These are phyloP conservation scores for Zalerion maritima DNA, from an alignment of 495 filamentous ascomycete genomes.

Conservation along the genomic window DNA sequence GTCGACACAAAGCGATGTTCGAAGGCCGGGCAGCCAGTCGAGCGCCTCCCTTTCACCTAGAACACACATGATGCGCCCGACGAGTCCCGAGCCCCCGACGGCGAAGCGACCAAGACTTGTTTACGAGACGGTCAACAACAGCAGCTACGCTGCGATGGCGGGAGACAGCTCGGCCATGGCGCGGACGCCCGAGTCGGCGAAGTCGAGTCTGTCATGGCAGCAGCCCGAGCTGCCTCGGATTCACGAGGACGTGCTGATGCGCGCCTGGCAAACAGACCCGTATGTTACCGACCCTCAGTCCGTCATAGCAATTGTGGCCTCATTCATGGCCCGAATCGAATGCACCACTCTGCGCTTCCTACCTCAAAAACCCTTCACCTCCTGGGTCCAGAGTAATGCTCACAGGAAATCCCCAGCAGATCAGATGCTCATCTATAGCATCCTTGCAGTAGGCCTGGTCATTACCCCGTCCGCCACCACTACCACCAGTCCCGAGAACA, in stretches of 20 bases:
- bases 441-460: slow-evolving; percentile 44
- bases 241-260: slow-evolving; percentile 33
- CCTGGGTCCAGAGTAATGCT: slow-evolving; percentile 25
- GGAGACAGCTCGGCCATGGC: slow-evolving; percentile 18
- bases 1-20: slow-evolving; percentile 14
- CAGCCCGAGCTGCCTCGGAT: slow-evolving; percentile 27
- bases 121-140: too few relatives aligned
- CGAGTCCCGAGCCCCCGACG: slow-evolving; percentile 16
- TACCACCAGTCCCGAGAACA: slow-evolving; percentile 35
- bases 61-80: slow-evolving; percentile 14
- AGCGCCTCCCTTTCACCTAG: slow-evolving; percentile 30
- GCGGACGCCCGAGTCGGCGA: slow-evolving; percentile 18
- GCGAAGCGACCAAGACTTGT: slow-evolving; percentile 25
- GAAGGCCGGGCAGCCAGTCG: slow-evolving; percentile 24
- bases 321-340: slow-evolving; percentile 13
- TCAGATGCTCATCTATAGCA: slow-evolving; percentile 54
- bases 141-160: slow-evolving; percentile 18
- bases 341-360: slow-evolving; percentile 24
- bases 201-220: slow-evolving; percentile 20
- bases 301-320: slow-evolving; percentile 12
- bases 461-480: too few relatives aligned
- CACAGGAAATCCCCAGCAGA: slow-evolving; percentile 46
- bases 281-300: slow-evolving; percentile 35
- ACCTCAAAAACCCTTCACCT: slow-evolving; percentile 27
- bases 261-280: slow-evolving; percentile 50